phyloP scores from a whole-genome alignment of 345 rosid genomes.

The Hevea brasiliensis region DNA sequence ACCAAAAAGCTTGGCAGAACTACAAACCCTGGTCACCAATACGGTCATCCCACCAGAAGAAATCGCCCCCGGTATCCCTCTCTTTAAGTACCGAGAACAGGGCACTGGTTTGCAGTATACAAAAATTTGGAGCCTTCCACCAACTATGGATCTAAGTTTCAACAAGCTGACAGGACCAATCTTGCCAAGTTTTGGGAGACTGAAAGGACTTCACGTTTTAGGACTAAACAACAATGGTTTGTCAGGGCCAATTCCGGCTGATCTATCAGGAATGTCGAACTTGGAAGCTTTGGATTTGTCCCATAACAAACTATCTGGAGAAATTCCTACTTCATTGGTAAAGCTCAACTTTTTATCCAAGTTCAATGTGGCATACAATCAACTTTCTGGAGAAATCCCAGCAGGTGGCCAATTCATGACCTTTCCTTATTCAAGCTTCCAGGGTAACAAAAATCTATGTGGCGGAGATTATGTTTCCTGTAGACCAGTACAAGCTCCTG shows the following conservation, averaged over 20 bases:
- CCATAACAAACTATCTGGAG: slow-evolving; percentile 23
- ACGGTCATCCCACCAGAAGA: neutral
- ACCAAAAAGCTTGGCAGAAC: slow-evolving; percentile 24
- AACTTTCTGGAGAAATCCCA: slow-evolving; percentile 25
- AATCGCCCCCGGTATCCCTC: neutral
- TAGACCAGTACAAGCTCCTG: neutral
- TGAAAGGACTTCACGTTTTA: slow-evolving; percentile 25
- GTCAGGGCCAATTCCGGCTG: slow-evolving; percentile 22
- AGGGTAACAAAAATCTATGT: slow-evolving; percentile 25
- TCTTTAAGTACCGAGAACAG: neutral
- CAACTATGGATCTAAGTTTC: slow-evolving; percentile 25
- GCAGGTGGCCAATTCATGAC: slow-evolving; percentile 33
- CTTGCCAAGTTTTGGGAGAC: slow-evolving; percentile 26
- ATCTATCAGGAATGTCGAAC: slow-evolving; percentile 20
- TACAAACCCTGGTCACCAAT: slow-evolving; percentile 10
- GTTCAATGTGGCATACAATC: slow-evolving; percentile 33
- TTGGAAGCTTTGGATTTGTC: slow-evolving; percentile 28
- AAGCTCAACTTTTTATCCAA: slow-evolving; percentile 22
- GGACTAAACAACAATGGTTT: slow-evolving; percentile 5
- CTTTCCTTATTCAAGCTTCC: slow-evolving; percentile 35
- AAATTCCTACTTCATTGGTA: slow-evolving; percentile 27
- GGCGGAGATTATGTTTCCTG: neutral
- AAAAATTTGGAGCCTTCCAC: slow-evolving; percentile 13
- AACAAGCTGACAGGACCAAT: slow-evolving; percentile 27
- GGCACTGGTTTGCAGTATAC: slow-evolving; percentile 15